Evolutionary conservation across 2,329 filamentous ascomycete genomes (phyloP), one percentile per base, ranked within the genome.

Genomic region (Tetracladium maxilliforme): DNA sequence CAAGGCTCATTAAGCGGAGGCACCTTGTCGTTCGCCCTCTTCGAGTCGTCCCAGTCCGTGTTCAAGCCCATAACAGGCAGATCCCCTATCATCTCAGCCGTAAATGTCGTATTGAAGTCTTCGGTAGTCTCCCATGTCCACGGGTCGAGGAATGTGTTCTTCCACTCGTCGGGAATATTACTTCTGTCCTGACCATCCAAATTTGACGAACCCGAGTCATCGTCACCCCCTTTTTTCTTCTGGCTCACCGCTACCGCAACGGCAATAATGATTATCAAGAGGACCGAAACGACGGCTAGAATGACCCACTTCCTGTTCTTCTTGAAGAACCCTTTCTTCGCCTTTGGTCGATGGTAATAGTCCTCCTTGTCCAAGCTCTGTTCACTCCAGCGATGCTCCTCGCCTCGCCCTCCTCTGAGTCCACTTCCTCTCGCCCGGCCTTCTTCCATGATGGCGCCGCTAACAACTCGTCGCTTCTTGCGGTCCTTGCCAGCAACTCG

Each of bases 71-170:
- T 95, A 31, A 95, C 50, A 0, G 83, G 76, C n/a, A 98, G 61
- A 4, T 76, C 80, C 12, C 90, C 90, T 1, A 95, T 76, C 10
- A 72, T 84, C 24, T 71, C 66, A 31, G 76, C 70, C 1, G 90
- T 98, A 46, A 92, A 98, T 0, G 90, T 95, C 32, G 87, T 66
- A 45, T 98, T 98, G 58, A 95, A 93, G 41, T 86, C 83, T 0
- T 62, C 66, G 1, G 86, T 94, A 38, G 92, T 78, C 36, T 79
- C 77, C 90, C 90, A 98, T 3, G 76, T 73, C 48, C 83, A 92
- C 0, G 90, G 90, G 43, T 98, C 86, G 12, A 93, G 61, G 33
- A 79, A 75, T 3, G 78, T 81, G 10, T 73, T 82, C 47, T 69
- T 72, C 40, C 70, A 84, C 32, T 61, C 61, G 29, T 56, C 52